Base-by-base conservation (phyloP, 2,329 filamentous ascomycete species). In the Fusarium tuaranense region DNA sequence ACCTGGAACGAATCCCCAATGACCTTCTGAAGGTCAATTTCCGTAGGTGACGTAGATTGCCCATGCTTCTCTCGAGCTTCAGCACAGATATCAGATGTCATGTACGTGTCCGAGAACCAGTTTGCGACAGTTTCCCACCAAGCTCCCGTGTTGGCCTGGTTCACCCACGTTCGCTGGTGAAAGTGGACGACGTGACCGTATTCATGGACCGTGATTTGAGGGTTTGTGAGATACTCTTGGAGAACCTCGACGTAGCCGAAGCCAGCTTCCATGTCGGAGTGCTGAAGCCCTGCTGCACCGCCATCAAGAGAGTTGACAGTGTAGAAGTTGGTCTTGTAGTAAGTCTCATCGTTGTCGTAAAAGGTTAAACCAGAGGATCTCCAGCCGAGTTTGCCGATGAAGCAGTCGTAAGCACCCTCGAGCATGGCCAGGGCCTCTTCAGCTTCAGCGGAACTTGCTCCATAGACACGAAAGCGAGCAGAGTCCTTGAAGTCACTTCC, bases 111-210 rank as follows among this genome's bases (percentile, higher is more conserved):
- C 1, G 58, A 61, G 16, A 61, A 61, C 58, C 58, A 44, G 38
- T 61, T 61, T 16, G 58, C 58, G 27, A 61, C 36, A 1, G 58
- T 46, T 8, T 61, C 58, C 58, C 58, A 61, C 58, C 58, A 61
- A 12, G 58, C 58, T 18, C 58, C 58, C 18, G 58, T 61, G 25
- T 61, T 61, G 27, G 38, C 58, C 27, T 61, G 58, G 58, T 34
- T 46, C 4, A 61, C 58, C 58, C 58, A 61, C 0, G 58, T 61
- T 20, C 58, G 38, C n/a, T 61, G 58, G n/a, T 61, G 58, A 3
- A 61, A 61, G 27, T 61, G 58, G 5, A 39, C 36, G 14, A 41
- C 57, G 7, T 60, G 57, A 4, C 36, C 57, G 1, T 60, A 60
- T 30, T 60, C 57, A 0, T 60, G 57, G 4, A 60, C 36, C 1